phyloP scores from a whole-genome alignment of 768 basidiomycete species.

The Tephrocybe sp. region DNA sequence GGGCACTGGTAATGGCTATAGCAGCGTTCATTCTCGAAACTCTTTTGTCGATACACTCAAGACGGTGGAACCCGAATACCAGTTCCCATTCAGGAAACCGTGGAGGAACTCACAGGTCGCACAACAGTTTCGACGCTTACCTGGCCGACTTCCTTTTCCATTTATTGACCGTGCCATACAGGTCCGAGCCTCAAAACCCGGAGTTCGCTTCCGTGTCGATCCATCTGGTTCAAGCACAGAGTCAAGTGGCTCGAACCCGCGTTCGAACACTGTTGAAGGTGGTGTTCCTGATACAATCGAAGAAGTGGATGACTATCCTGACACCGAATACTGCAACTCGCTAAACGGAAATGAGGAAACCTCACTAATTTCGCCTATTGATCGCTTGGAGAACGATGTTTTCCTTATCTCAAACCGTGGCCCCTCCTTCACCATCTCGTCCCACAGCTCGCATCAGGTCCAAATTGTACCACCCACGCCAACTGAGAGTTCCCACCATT shows the following conservation, averaged over 20 bases:
- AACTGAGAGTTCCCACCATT: constrained; percentile 12
- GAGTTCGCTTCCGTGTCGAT: constrained; percentile 18
- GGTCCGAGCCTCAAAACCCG: constrained; percentile 13
- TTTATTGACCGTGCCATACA: constrained; percentile 15
- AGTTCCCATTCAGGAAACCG: constrained; percentile 3
- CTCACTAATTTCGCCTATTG: constrained; percentile 14
- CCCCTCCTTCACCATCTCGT: constrained; percentile 17
- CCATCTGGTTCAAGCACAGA: constrained; percentile 16
- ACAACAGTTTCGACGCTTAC: constrained; percentile 16
- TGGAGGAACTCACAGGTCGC: constrained; percentile 16
- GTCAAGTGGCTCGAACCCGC: constrained; percentile 5
- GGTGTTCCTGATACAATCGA: constrained; percentile 14
- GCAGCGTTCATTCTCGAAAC: not conserved
- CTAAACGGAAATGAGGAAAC: constrained; percentile 12
- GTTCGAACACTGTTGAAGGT: constrained; percentile 4
- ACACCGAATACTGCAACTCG: not conserved
- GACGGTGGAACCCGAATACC: not conserved
- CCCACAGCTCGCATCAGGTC: constrained; percentile 15
- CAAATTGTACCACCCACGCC: constrained; percentile 22
- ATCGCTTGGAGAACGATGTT: constrained; percentile 14
- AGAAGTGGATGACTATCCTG: constrained; percentile 17
- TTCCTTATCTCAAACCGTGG: constrained; percentile 18
- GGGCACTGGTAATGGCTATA: not conserved
- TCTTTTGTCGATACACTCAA: not conserved
- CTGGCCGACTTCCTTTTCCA: constrained; percentile 13